These are phyloP conservation scores for Annulohypoxylon truncatum DNA, from an alignment of 2,329 filamentous ascomycete genomes.

Conservation along the genomic window DNA sequence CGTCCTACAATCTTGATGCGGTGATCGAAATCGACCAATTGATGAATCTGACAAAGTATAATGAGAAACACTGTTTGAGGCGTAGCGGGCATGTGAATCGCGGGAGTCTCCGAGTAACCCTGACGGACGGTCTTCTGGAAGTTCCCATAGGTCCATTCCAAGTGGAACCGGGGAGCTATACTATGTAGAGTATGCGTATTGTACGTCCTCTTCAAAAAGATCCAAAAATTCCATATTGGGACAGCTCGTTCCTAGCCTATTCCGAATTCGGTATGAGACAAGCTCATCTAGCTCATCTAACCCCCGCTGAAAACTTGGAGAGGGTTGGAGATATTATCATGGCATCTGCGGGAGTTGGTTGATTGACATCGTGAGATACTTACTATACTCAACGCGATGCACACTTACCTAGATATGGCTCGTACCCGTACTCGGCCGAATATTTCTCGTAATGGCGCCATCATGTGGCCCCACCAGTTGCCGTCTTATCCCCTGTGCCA, in stretches of 20 bases:
- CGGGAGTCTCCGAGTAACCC: background rate
- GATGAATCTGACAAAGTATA: constrained; percentile 1
- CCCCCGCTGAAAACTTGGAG: background rate
- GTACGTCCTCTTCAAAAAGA: constrained; percentile 2
- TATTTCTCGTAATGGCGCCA: background rate
- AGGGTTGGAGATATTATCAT: background rate
- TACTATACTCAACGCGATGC: background rate
- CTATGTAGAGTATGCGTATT: too few species aligned
- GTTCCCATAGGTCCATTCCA: background rate
- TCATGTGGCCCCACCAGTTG: background rate
- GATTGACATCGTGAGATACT: background rate
- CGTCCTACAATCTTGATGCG: background rate
- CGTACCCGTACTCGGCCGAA: background rate
- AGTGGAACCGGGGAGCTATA: background rate
- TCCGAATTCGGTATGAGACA: background rate
- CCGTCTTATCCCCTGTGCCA: constrained; percentile 9
- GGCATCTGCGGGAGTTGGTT: background rate
- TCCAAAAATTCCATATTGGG: background rate
- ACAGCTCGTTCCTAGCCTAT: background rate
- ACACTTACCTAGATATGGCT: background rate
- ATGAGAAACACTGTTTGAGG: background rate
- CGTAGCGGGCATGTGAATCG: background rate
- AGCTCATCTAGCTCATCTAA: background rate
- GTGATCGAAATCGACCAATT: background rate
- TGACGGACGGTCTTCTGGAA: background rate